Conservation (phyloP, 2,329 filamentous ascomycete species). For the Geosmithia morbida region DNA sequence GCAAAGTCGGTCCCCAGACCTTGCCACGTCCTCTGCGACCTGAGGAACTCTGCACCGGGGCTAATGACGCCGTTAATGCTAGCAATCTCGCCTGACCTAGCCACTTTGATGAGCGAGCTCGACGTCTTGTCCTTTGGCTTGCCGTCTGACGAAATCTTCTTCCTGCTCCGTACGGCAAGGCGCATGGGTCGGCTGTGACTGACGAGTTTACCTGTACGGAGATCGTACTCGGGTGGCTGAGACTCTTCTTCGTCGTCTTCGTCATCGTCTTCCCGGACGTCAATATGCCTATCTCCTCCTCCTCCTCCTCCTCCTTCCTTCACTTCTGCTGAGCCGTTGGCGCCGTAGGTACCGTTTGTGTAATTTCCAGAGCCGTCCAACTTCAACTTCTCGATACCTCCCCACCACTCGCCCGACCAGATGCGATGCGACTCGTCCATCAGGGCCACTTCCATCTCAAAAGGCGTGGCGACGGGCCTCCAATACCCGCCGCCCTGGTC, state of each 20-base stretch:
- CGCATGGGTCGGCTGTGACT: slow-evolving; percentile 66
- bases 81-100: slow-evolving; percentile 49
- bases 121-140: slow-evolving; percentile 5
- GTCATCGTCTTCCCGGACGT: slow-evolving; percentile 4
- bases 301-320: background rate
- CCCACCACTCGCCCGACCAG: slow-evolving; percentile 84
- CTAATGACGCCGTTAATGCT: slow-evolving; percentile 78
- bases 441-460: slow-evolving; percentile 72
- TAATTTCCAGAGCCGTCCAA: slow-evolving; percentile 13
- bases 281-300: background rate
- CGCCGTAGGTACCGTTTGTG: background rate
- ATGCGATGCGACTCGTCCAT: slow-evolving; percentile 59
- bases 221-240: slow-evolving; percentile 79
- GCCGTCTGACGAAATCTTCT: slow-evolving; percentile 2
- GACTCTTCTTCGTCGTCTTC: slow-evolving; percentile 42
- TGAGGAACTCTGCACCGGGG: slow-evolving; percentile 77
- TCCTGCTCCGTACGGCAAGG: slow-evolving; percentile 16
- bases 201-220: slow-evolving; percentile 74
- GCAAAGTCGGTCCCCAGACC: slow-evolving; percentile 76
- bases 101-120: slow-evolving; percentile 39
- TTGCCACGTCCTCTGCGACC: slow-evolving; percentile 75
- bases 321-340: slow-evolving; percentile 4
- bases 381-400: slow-evolving; percentile 62
- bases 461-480: slow-evolving; percentile 84
- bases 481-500: slow-evolving; percentile 69